Base-by-base conservation (phyloP, 1,284 basidiomycete genomes). In the Coriolopsis trogii region DNA sequence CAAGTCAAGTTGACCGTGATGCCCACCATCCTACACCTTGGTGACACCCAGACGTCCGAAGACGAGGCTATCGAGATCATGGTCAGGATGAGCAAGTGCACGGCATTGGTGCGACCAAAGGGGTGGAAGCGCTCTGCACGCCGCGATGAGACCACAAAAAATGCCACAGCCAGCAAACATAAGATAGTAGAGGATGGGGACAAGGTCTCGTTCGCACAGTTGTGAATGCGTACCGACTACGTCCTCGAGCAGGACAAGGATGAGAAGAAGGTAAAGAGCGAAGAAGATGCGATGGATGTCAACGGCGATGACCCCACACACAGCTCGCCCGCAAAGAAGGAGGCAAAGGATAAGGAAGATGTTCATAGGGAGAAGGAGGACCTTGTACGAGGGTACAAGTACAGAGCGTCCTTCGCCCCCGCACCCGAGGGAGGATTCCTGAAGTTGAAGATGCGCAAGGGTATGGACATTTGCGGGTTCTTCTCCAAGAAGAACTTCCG, bases 391-490 rank as follows among this genome's bases (percentile, higher is more conserved):
- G 96, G 94, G 0, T 98, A 91, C 79, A 91, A 93, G 68, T 97
- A 98, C 61, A 96, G 96, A 5, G 86, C 90, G 3, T 91, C 89
- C 3, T 93, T 94, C 68, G 87, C 87, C 1, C 92, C 93, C 2
- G 86, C 89, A 68, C 87, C 91, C 3, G 90, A 92, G 37, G 90
- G 82, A 6, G 80, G 87, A 44, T 95, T 94, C 60, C 80, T 81
- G 34, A 79, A 77, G 48, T 72, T 94, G 25, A 73, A 77, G 4
- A 91, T 93, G 1, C 80, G 75, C 63, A 89, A 87, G 63, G 93
- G 94, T 0, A 87, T 98, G 31, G 93, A 97, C 52, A 84, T 98
- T 37, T 83, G 91, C 56, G 89, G 89, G 0, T 96, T 98, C 73
- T 89, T 95, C 69, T 79, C 77, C 1, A 68, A 68, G 20, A 76